Base-by-base conservation (phyloP, 2,329 filamentous ascomycete genomes). In the Diaporthe citrichinensis region DNA sequence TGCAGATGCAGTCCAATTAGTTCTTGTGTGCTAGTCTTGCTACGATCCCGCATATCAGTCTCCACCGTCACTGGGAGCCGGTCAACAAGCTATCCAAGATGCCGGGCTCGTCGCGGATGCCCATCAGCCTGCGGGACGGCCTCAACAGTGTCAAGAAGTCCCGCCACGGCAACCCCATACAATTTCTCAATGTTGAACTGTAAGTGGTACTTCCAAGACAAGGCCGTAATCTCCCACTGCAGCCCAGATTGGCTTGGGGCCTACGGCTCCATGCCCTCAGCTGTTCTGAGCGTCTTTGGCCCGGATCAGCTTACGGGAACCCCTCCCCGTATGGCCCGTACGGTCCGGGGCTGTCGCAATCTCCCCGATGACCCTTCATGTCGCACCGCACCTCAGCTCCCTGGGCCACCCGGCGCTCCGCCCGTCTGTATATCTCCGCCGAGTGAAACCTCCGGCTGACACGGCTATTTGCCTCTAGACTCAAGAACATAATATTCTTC, bases 401-500 rank as follows among this genome's bases (percentile, higher is more conserved):
- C 41, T 28, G 55, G 71, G 25, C 23, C 23, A 23, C 9, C 41
- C 36, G 20, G 44, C 57, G 20, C 71, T 49, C n/a, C 55, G 31
- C 49, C 59, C 23, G 8, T n/a, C 46, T 23, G 20, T 44, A 36
- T 14, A 31, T 23, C 17, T 28, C 51, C 46, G 39, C 74, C 73
- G 41, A 65, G 62, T 25, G 28, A 34, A 14, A 12, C 10, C 15
- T 14, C 46, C 25, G 14, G 15, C 69, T 59, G 49, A 58, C 68
- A 36, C 28, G 59, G 8, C n/a, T 9, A 23, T 51, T 4, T 31
- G 25, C 15, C 55, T 55, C 34, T 78, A 96, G 95, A 76, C 82
- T 98, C 77, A 94, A 95, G 73, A 98, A 98, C 83, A 88, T 98
- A 76, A 88, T 98, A 80, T 98, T 98, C 84, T 89, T 96, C 82